These are phyloP conservation scores for Penicillium glabrum DNA, from an alignment of 2,329 filamentous ascomycete genomes.

Conservation along the genomic window DNA sequence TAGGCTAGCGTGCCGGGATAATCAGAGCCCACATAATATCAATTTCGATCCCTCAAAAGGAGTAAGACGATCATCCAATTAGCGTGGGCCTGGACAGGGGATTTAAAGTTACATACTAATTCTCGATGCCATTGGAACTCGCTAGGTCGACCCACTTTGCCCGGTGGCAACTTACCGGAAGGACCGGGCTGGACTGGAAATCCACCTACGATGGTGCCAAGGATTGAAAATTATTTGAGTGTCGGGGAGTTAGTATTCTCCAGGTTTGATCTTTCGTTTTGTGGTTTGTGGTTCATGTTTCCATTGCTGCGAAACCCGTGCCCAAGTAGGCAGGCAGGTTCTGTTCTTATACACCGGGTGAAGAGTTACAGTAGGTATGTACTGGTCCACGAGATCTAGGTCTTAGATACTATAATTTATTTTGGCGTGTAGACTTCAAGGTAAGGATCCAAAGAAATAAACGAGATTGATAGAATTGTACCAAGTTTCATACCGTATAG, in stretches of 20 bases:
- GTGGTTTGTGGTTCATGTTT: not conserved
- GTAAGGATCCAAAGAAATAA: not conserved
- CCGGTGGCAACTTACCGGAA: not conserved
- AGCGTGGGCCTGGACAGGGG: not conserved
- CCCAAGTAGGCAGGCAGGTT: not conserved
- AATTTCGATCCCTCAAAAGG: too few species aligned
- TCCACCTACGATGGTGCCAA: not conserved
- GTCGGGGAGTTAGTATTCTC: not conserved
- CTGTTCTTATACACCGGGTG: not conserved
- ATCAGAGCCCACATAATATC: not conserved
- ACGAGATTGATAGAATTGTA: not conserved
- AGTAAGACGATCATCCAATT: not conserved
- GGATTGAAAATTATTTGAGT: not conserved
- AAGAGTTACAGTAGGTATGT: too few species aligned
- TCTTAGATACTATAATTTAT: too few species aligned
- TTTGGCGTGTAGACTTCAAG: too few species aligned
- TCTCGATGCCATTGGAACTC: not conserved
- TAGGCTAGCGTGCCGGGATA: not conserved
- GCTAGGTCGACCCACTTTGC: not conserved
- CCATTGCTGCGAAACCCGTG: not conserved
- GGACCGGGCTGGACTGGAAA: constrained; percentile 5
- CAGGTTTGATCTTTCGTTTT: not conserved
- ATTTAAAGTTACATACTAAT: not conserved
- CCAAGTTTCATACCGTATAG: not conserved
- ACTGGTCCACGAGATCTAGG: too few species aligned